Evolutionary conservation across 2,329 filamentous ascomycete species (phyloP).

Genomic region (Pseudogymnoascus sp.): DNA sequence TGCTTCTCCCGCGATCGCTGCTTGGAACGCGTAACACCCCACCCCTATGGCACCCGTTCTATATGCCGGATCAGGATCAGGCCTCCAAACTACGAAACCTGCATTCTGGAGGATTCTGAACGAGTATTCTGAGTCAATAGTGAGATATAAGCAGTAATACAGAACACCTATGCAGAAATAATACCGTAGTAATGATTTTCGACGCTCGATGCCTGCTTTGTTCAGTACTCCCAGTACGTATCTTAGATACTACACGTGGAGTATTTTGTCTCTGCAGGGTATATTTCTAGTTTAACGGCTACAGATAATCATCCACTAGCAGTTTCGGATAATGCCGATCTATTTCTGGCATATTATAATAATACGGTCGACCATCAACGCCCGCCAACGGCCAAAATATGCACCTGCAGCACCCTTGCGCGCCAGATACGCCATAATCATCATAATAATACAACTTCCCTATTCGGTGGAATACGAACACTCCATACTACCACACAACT

Average conservation of each 20-base stretch:
- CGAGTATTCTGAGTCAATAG: not conserved
- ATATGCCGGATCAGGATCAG: not conserved
- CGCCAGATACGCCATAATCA: slow-evolving; percentile 8
- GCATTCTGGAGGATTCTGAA: not conserved
- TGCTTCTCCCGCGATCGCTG: not conserved
- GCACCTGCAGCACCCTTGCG: not conserved
- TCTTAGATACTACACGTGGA: not conserved
- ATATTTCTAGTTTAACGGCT: slow-evolving; percentile 5
- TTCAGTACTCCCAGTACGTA: not conserved
- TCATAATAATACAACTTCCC: slow-evolving; percentile 7
- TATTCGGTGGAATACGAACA: slow-evolving; percentile 4
- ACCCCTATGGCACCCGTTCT: not conserved
- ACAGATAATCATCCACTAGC: not conserved
- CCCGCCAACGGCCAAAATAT: not conserved
- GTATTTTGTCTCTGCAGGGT: not conserved
- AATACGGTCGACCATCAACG: not conserved
- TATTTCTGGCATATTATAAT: slow-evolving; percentile 5
- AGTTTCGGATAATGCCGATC: slow-evolving; percentile 1
- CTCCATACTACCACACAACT: not conserved
- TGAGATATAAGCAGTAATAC: not conserved
- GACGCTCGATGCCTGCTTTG: not conserved
- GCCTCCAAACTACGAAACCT: not conserved
- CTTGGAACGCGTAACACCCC: not conserved
- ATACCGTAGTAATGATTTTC: not conserved
- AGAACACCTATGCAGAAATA: not conserved